Evolutionary conservation across 192 early-diverging fungal species (phyloP), one percentile per base, ranked within the genome.

Genomic region (Coemansia sp.): DNA sequence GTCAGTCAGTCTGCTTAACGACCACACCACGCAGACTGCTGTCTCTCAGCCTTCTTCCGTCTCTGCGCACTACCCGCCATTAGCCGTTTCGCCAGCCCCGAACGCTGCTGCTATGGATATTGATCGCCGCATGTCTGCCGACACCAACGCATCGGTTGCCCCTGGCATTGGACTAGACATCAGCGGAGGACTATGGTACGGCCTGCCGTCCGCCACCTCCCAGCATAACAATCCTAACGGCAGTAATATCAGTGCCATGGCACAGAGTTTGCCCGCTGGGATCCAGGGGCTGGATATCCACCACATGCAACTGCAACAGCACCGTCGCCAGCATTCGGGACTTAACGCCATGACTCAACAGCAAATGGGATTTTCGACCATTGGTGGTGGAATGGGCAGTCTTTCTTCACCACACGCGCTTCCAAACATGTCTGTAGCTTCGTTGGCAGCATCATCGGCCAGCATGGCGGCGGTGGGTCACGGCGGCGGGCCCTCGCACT

Each of bases 111-210:
- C 15, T 41, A 62, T 26, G 19, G 59, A 15, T 61, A 61, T 55
- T 61, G 47, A 62, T 16, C 67, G 61, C 22, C 61, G 67, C 19
- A 48, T 69, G 60, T 70, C 68, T 13, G 62, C 55, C 6, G 54
- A 61, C 18, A 43, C 62, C 56, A 52, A 18, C 16, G 41, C 69
- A 12, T 32, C 62, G 10, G 61, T 45, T 8, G 16, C 51, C 13
- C 42, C 32, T 32, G 6, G 60, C 32, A 39, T 21, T 46, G 56
- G 26, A 2, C 41, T 69, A 48, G 67, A 75, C 54, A 46, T 74
- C 1, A 68, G 72, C 41, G 72, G 66, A 18, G 62, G 66, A 1
- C 51, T 74, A 21, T 74, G 72, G 72, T 40, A 16, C 40, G 57
- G 57, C 12, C 16, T 37, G 9, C 6, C 36, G 9, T 2, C 37